Conservation (phyloP, 176 grass and related monocot species). For the Miscanthus lutarioriparius region DNA sequence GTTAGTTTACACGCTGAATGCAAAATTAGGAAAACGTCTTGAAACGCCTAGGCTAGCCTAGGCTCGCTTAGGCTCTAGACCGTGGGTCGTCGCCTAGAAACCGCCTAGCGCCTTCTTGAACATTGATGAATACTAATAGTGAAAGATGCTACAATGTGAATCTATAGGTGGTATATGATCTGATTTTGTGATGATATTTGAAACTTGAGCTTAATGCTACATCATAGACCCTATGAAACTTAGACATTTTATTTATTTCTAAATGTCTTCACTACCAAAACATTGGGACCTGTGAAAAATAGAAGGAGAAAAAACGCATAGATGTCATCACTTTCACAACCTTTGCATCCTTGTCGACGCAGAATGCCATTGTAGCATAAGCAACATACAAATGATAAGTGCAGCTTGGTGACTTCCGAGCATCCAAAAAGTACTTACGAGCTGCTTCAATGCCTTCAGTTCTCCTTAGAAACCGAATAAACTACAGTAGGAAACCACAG, state of each 20-base stretch:
- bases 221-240: constrained; percentile 23
- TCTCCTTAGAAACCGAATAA: constrained; percentile 91
- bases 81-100: too few species aligned
- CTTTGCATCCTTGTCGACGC: constrained; percentile 94
- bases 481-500: constrained; percentile 53
- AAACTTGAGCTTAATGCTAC: not conserved
- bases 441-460: constrained; percentile 91
- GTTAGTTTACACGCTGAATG: too few species aligned
- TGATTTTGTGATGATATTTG: not conserved
- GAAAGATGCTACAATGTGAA: not conserved
- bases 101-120: too few species aligned
- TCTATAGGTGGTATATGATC: constrained; percentile 9
- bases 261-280: constrained; percentile 5
- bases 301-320: constrained; percentile 10
- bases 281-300: not conserved
- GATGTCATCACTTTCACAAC: constrained; percentile 46
- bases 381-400: constrained; percentile 95
- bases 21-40: too few species aligned
- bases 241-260: not conserved
- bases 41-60: too few species aligned
- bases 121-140: constrained; percentile 5
- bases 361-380: constrained; percentile 92
- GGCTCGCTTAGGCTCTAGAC: too few species aligned
- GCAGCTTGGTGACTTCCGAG: constrained; percentile 72
- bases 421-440: constrained; percentile 91